Conservation (phyloP, 345 rosid genomes). For the Euphorbia pulcherrima region DNA sequence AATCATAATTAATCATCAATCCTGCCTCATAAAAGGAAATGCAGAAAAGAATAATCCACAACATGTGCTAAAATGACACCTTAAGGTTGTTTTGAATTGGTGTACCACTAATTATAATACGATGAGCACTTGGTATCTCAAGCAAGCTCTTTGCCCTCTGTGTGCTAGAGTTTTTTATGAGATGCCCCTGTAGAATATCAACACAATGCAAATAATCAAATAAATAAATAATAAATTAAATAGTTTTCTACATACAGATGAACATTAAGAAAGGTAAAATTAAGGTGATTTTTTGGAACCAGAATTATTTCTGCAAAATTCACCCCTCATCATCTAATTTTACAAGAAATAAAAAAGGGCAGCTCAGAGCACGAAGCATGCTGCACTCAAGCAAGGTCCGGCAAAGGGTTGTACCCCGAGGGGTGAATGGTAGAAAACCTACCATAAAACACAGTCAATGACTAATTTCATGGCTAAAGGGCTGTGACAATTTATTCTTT, state of each 20-base stretch:
- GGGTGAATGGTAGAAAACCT: too few species aligned
- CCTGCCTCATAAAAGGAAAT: conserved; percentile 9
- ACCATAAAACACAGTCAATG: too few species aligned
- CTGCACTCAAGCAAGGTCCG: background rate
- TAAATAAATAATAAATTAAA: background rate
- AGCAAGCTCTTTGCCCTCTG: conserved; percentile 98
- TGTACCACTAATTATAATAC: conserved; percentile 88
- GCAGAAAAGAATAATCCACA: background rate
- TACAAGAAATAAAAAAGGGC: too few species aligned
- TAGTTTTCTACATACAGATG: background rate
- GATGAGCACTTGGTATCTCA: conserved; percentile 84
- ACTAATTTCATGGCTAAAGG: too few species aligned
- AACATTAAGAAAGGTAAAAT: background rate
- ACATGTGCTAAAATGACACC: conserved; percentile 43
- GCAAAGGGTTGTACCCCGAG: background rate
- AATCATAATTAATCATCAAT: background rate
- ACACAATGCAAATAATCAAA: background rate
- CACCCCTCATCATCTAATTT: background rate
- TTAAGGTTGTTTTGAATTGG: conserved; percentile 95
- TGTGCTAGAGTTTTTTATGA: conserved; percentile 91
- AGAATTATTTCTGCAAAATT: background rate
- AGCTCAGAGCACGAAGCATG: too few species aligned
- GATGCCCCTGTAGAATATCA: conserved; percentile 68
- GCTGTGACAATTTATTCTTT: too few species aligned
- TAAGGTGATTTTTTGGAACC: background rate